Percentiles rank a stretch among this genome's conserved stretches.
phyloP scores from a whole-genome alignment of 2,329 filamentous ascomycete genomes.

The Ophiostoma himal-ulmi region DNA sequence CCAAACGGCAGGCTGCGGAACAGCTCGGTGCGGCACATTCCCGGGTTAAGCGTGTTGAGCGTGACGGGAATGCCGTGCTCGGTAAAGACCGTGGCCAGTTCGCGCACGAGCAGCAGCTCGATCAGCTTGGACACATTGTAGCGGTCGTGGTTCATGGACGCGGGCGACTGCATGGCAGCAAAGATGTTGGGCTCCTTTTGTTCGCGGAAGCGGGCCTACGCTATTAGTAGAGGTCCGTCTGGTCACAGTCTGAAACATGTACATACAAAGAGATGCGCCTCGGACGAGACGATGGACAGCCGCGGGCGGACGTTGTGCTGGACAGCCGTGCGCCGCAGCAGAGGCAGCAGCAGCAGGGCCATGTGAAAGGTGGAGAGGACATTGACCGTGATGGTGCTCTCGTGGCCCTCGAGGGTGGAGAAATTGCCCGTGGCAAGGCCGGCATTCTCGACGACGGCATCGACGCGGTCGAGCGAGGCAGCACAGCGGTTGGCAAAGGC shows the following conservation, averaged over 20 bases:
- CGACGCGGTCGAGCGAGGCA: conserved; percentile 36
- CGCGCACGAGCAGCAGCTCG: conserved; percentile 31
- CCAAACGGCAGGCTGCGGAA: conserved; percentile 34
- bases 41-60: conserved; percentile 38
- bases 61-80: conserved; percentile 33
- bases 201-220: conserved; percentile 34
- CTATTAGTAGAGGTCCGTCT: not conserved
- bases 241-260: not conserved
- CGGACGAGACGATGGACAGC: conserved; percentile 39
- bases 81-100: conserved; percentile 35
- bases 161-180: conserved; percentile 31
- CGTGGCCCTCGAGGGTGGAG: conserved; percentile 33
- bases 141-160: conserved; percentile 31
- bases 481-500: conserved; percentile 35
- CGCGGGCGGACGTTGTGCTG: conserved; percentile 34
- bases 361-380: conserved; percentile 44
- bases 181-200: conserved; percentile 32
- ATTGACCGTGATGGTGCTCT: conserved; percentile 42
- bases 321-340: conserved; percentile 35
- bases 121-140: conserved; percentile 36
- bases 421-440: conserved; percentile 28
- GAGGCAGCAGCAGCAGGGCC: conserved; percentile 40
- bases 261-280: conserved; percentile 33
- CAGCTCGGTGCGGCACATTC: conserved; percentile 39
- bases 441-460: conserved; percentile 42